These are phyloP conservation scores for Trapa bicornis DNA, from an alignment of 345 rosid species.

Conservation along the genomic window DNA sequence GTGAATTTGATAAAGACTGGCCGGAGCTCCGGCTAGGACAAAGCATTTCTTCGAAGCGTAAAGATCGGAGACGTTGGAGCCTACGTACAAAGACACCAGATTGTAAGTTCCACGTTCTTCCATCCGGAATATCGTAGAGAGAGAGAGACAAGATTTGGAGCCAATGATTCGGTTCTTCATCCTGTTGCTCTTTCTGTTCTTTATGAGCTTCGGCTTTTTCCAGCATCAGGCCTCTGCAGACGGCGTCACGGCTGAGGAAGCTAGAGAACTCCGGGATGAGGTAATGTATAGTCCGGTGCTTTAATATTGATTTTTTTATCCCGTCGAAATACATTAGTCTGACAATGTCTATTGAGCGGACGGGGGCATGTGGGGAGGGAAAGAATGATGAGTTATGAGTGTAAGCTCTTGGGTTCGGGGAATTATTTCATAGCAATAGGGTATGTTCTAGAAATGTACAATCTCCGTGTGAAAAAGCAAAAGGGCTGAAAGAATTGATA, in stretches of 20 bases:
- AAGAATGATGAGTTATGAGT: neutral
- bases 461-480: neutral
- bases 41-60: neutral
- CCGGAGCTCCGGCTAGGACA: constrained; percentile 1
- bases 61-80: neutral
- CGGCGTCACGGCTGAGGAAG: constrained; percentile 63
- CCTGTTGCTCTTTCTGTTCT: constrained; percentile 18
- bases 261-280: constrained; percentile 82
- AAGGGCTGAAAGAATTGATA: neutral
- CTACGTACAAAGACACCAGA: neutral
- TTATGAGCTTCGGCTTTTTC: constrained; percentile 9
- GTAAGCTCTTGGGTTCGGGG: neutral
- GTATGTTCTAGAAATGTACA: neutral
- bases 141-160: constrained; percentile 1
- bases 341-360: neutral
- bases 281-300: constrained; percentile 16
- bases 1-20: neutral
- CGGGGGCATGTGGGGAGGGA: neutral
- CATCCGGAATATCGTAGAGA: neutral
- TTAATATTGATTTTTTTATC: neutral
- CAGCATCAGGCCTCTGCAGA: constrained; percentile 32
- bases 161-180: constrained; percentile 12
- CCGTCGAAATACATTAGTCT: neutral
- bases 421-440: neutral
- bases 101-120: neutral